Conservation (phyloP, 371 early-diverging fungal species). For the Apophysomyces variabilis region DNA sequence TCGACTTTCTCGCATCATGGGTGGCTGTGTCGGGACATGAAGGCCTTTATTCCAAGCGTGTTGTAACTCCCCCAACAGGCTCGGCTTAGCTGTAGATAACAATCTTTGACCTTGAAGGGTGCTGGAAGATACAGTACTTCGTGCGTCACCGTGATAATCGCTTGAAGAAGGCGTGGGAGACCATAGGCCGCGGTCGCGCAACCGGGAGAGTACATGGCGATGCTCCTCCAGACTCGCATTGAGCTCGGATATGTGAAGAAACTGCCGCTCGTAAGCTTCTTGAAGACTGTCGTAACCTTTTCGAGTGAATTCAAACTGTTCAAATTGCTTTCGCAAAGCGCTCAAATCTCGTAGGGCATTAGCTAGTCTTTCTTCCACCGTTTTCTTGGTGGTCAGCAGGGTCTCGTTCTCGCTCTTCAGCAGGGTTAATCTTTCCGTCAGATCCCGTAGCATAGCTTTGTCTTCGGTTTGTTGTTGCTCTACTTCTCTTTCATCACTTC, state of each 20-base stretch:
- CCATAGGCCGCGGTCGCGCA: constrained; percentile 25
- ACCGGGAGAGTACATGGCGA: constrained; percentile 21
- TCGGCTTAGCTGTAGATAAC: constrained; percentile 17
- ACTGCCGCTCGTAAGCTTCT: constrained; percentile 32
- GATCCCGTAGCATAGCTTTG: constrained; percentile 21
- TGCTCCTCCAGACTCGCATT: constrained; percentile 45
- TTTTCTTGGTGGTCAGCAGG: constrained; percentile 31
- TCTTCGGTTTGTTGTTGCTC: constrained; percentile 29
- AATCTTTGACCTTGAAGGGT: constrained; percentile 4
- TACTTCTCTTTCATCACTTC: constrained; percentile 19
- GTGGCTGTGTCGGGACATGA: neutral
- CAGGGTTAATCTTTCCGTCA: constrained; percentile 43
- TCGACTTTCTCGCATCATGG: constrained; percentile 6
- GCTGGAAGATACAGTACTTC: constrained; percentile 5
- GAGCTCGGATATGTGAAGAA: constrained; percentile 31
- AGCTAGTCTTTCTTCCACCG: constrained; percentile 32
- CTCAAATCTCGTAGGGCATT: constrained; percentile 29
- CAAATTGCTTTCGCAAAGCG: constrained; percentile 25
- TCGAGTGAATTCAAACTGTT: constrained; percentile 31
- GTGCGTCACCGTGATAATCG: constrained; percentile 19
- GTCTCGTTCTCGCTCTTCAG: constrained; percentile 47
- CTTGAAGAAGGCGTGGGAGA: constrained; percentile 13
- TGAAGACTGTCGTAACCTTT: constrained; percentile 29
- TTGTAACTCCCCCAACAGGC: constrained; percentile 23
- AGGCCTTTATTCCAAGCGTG: constrained; percentile 24